phyloP scores from a whole-genome alignment of 306 rosid species.

The Quercus rubra region DNA sequence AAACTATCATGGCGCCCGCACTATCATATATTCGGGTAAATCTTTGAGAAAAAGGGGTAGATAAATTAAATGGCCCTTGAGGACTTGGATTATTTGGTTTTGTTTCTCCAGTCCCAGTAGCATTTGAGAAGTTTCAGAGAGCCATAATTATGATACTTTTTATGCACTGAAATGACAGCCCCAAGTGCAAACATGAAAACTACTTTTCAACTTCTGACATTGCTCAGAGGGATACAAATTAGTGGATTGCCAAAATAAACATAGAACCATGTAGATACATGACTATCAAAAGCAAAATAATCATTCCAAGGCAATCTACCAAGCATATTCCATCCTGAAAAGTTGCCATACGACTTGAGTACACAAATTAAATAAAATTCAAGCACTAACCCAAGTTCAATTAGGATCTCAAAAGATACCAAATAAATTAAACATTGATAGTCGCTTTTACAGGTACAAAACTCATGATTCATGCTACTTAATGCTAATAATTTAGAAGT shows the following conservation, averaged over 20 bases:
- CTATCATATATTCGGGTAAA: no score
- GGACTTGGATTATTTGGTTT: no score
- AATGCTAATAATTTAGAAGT: constrained; percentile 22
- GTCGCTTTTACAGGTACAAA: constrained; percentile 40
- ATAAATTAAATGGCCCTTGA: no score
- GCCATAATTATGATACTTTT: neutral
- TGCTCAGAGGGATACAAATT: neutral
- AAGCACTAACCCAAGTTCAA: constrained; percentile 21
- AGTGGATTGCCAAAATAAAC: neutral
- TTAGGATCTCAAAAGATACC: constrained; percentile 21
- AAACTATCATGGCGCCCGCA: no score
- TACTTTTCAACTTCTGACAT: neutral
- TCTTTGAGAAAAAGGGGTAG: no score
- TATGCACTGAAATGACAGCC: neutral
- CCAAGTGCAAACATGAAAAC: neutral
- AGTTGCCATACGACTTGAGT: neutral
- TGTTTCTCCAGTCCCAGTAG: no score
- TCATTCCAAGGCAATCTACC: neutral
- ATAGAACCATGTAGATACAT: neutral
- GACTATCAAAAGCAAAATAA: neutral
- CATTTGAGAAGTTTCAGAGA: neutral
- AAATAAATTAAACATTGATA: constrained; percentile 10
- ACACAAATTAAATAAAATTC: constrained; percentile 16
- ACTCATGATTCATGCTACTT: constrained; percentile 36
- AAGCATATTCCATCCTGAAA: neutral